Conservation (phyloP, 768 basidiomycete species). For the Clathrus columnatus region DNA sequence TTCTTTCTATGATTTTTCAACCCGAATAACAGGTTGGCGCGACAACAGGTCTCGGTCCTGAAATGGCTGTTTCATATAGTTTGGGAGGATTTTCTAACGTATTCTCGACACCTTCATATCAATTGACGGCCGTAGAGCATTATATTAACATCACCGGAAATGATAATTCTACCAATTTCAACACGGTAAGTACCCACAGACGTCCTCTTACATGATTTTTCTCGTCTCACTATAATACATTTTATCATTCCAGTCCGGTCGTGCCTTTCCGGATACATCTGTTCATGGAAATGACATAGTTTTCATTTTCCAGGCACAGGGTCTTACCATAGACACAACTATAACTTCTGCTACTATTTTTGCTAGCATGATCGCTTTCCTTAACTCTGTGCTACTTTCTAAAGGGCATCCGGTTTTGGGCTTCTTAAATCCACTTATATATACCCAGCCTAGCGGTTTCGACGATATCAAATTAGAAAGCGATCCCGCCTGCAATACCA, state of each 20-base stretch:
- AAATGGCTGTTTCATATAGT: constrained; percentile 25
- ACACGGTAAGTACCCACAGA: background rate
- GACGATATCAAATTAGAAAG: constrained; percentile 25
- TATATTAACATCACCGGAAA: constrained; percentile 21
- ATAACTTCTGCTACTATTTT: constrained; percentile 19
- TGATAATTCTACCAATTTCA: constrained; percentile 20
- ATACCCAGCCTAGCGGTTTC: constrained; percentile 17
- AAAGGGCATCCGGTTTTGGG: constrained; percentile 11
- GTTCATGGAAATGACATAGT: constrained; percentile 21
- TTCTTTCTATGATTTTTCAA: constrained; percentile 6
- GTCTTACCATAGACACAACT: constrained; percentile 15
- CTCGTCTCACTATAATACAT: constrained; percentile 2
- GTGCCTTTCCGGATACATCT: constrained; percentile 17
- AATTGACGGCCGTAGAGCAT: constrained; percentile 20
- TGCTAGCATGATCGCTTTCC: constrained; percentile 10
- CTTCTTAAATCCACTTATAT: constrained; percentile 14
- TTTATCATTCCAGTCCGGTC: constrained; percentile 1
- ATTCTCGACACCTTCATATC: constrained; percentile 24
- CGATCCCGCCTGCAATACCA: constrained; percentile 14
- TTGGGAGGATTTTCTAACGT: constrained; percentile 29
- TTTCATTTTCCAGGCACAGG: constrained; percentile 17
- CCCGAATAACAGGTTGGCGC: constrained; percentile 27
- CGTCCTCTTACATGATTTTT: background rate
- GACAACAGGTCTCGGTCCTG: constrained; percentile 21
- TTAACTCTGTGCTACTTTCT: constrained; percentile 13